Evolutionary conservation across 225 moss, liverwort and hornwort genomes (phyloP), one percentile per base, ranked within the genome.

Genomic region (Marchantia paleacea): DNA sequence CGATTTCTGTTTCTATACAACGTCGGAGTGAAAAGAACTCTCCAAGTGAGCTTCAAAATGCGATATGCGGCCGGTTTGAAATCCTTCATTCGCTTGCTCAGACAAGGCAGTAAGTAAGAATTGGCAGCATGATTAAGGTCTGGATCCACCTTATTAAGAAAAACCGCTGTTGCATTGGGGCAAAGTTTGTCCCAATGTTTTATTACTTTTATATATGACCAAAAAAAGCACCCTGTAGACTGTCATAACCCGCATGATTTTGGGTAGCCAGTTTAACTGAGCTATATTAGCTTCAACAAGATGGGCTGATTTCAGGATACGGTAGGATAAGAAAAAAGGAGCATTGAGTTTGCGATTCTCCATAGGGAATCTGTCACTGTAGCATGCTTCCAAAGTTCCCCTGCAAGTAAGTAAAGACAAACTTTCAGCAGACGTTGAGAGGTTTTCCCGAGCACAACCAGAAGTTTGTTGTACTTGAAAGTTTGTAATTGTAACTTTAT

Each of bases 311-410:
- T 54, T 54, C 12, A 89, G 88, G 95, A 99, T 99, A 99, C 95
- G 95, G 25, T 93, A 92, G 62, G 90, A 95, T 9, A 99, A 80
- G 69, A 87, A 95, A 67, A 95, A 99, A 2, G 92, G 93, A 0
- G 90, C 97, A 85, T 99, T 99, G 4, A 90, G 64, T 85, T 89
- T 95, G 84, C 75, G 72, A 73, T 85, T 87, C 58, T 99, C 95
- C 93, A 94, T 93, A 0, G 95, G 97, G 12, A 94, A 99, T 10
- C 93, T 89, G 7, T 99, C 97, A 86, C 92, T 90, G 57, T 99
- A 95, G 63, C 66, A 86, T 0, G 85, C 85, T 72, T 99, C 92
- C 77, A 99, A 81, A 55, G 83, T 81, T 13, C 90, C 95, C 69
- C 92, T 99, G 82, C 81, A 72, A 73, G 77, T 61, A 24, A 15